A percentile compares a stretch with the other conserved stretches of the same genome.
Evolutionary conservation across 768 basidiomycete genomes (phyloP).

Genomic region (Trametes villosa): DNA sequence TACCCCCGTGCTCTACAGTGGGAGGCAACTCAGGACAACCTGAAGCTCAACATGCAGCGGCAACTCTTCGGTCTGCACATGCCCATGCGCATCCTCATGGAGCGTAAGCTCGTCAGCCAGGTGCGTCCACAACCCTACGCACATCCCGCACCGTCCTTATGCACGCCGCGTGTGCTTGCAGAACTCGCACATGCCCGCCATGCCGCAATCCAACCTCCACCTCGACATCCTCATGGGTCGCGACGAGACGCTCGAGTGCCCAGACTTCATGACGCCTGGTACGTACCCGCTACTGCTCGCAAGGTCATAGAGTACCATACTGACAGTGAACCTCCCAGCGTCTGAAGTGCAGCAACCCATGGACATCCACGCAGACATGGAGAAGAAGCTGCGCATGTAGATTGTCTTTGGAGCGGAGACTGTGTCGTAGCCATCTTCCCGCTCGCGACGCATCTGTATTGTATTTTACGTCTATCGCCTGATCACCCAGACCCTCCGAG

Average conservation of each 20-base stretch:
- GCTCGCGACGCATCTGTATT: constrained; percentile 7
- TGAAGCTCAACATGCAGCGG: constrained; percentile 83
- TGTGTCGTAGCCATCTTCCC: background rate
- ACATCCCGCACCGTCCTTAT: background rate
- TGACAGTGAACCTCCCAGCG: constrained; percentile 26
- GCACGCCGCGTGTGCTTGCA: constrained; percentile 34
- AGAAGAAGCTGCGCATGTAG: constrained; percentile 48
- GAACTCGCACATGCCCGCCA: constrained; percentile 68
- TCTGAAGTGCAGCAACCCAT: constrained; percentile 36
- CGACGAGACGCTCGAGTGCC: constrained; percentile 79
- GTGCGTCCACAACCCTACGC: constrained; percentile 49
- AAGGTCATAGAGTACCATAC: background rate
- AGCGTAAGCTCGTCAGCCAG: constrained; percentile 80
- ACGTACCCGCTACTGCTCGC: constrained; percentile 24
- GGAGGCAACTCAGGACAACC: constrained; percentile 90
- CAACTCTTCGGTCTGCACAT: constrained; percentile 86
- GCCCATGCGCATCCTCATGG: constrained; percentile 92
- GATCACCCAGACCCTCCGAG: too few relatives aligned
- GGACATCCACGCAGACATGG: constrained; percentile 55
- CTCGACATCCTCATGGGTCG: constrained; percentile 93
- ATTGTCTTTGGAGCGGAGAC: background rate
- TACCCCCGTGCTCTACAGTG: constrained; percentile 58
- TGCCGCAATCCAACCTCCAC: constrained; percentile 76
- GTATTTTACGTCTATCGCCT: background rate
- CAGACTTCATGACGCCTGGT: constrained; percentile 80